Percentiles rank a stretch among this genome's conserved stretches.
phyloP scores from a whole-genome alignment of 768 basidiomycete genomes.

The Calvatia gigantea region DNA sequence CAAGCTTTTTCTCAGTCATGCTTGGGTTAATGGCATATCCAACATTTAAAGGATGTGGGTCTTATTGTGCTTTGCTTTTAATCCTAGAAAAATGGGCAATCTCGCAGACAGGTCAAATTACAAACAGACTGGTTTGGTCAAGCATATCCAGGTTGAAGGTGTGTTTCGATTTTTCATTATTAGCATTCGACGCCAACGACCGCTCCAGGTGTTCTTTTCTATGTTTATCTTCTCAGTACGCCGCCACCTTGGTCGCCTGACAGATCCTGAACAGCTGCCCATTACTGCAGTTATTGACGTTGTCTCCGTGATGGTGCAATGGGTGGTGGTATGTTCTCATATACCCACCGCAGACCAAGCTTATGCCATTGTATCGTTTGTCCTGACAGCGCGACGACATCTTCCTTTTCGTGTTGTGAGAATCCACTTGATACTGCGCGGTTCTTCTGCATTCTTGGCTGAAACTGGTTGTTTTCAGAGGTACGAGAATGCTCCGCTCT shows the following conservation, averaged over 20 bases:
- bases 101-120: neutral
- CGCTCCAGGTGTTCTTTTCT: constrained; percentile 1
- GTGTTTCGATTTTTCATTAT: neutral
- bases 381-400: neutral
- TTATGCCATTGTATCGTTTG: neutral
- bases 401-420: neutral
- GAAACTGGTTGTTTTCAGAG: neutral
- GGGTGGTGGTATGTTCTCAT: neutral
- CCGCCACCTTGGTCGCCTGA: neutral
- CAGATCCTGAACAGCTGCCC: no score
- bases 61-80: neutral
- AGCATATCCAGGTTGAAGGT: neutral
- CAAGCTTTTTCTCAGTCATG: neutral
- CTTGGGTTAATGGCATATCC: constrained; percentile 2
- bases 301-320: neutral
- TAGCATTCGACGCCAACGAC: neutral
- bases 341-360: no score
- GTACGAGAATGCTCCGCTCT: neutral
- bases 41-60: neutral
- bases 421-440: neutral
- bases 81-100: no score
- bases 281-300: neutral
- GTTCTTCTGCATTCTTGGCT: neutral
- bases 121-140: neutral
- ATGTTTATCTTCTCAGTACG: neutral